A percentile compares a stretch with the other conserved stretches of the same genome.
phyloP scores from a whole-genome alignment of 306 rosid species.

The Malus sieversii region DNA sequence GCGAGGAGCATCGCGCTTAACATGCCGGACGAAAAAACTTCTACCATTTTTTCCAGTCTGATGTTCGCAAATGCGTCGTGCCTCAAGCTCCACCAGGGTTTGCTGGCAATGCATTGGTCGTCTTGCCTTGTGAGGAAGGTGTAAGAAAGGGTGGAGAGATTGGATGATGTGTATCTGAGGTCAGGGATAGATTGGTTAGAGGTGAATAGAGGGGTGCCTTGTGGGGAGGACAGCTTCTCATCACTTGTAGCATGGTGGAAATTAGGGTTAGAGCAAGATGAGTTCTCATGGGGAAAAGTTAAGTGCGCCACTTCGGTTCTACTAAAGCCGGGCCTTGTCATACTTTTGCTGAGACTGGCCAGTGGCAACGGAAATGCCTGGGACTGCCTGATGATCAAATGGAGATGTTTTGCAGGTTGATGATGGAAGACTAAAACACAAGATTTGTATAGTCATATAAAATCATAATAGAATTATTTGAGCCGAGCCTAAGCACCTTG shows the following conservation, averaged over 20 bases:
- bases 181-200: slow-evolving; percentile 60
- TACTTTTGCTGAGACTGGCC: background rate
- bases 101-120: slow-evolving; percentile 51
- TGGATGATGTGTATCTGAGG: slow-evolving; percentile 44
- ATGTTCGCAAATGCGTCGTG: slow-evolving; percentile 31
- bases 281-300: background rate
- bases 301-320: background rate
- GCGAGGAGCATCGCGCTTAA: slow-evolving; percentile 36
- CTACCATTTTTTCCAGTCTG: slow-evolving; percentile 39
- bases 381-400: background rate
- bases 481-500: no score
- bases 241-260: slow-evolving; percentile 56
- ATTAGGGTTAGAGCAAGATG: slow-evolving; percentile 32
- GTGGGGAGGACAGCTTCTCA: slow-evolving; percentile 43
- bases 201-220: slow-evolving; percentile 45
- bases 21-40: slow-evolving; percentile 19
- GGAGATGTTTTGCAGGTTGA: background rate
- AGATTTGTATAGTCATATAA: no score
- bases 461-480: no score
- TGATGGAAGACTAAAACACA: background rate
- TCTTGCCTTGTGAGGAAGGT: slow-evolving; percentile 28
- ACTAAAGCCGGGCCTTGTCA: background rate
- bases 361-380: background rate
- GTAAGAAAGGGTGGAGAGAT: slow-evolving; percentile 46
- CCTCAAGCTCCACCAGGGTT: slow-evolving; percentile 33